Evolutionary conservation across 148 eudicot species (phyloP), one percentile per base, ranked within the genome.

Genomic region (Amaranthus palmeri): DNA sequence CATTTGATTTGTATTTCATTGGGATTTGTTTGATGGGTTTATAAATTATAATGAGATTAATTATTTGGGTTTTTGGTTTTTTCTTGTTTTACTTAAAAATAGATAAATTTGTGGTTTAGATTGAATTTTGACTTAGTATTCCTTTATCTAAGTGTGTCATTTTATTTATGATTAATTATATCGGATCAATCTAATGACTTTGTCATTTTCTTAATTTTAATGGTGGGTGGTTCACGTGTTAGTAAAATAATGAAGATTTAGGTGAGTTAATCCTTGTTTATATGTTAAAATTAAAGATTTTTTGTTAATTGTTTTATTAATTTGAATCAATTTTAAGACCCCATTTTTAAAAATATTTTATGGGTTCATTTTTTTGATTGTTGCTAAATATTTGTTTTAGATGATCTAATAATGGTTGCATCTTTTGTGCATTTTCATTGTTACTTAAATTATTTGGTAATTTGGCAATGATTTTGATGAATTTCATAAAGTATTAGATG

Each of bases 401-500:
- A 36, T 15, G 51, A 40, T 53, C 46, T 69, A 52, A 8, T n/a
- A 67, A 68, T 25, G 36, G 36, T 55, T 11, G 54, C 50, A 69
- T 61, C 17, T 52, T 61, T 50, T 51, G 17, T 54, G 42, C 4
- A 10, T 44, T 62, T 62, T 7, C 47, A 68, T 11, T 52, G 10
- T 42, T 42, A 41, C 10, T 44, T 6, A 5, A 53, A 36, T 41
- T 13, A 25, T 11, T 49, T 42, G 4, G 18, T n/a, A 2, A 15
- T 51, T 61, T 72, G 5, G 43, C 15, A 44, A 62, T 61, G 58
- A 49, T 72, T 61, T 54, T 61, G 65, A 72, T 72, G n/a, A 25
- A 25, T 0, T 25, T 25, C 36, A 25, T 25, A 25, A 25, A 25
- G 36, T 25, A 25, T 25, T 25, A 25, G 36, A 25, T 25, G 36